Evolutionary conservation across 768 basidiomycete genomes (phyloP), one percentile per base, ranked within the genome.

Genomic region (Russula sp.): DNA sequence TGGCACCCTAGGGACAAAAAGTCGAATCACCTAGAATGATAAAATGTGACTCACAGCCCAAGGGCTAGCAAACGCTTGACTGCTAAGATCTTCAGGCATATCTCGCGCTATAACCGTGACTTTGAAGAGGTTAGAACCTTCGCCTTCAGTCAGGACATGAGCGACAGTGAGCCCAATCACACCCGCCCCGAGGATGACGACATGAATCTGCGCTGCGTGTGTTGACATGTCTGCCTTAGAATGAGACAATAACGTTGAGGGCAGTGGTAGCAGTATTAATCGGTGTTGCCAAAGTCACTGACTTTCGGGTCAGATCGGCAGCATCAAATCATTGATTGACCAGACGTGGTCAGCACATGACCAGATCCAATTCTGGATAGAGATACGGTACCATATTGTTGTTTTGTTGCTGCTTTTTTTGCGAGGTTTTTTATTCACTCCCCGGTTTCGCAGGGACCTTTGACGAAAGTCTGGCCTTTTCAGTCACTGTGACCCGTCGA

Each of bases 31-130:
- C 16, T 20, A 25, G 47, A 32, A 43, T n/a, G 16, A 45, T 1
- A 29, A 43, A 34, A 16, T 20, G 49, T 25, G 25, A 69, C 76
- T 56, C 59, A 79, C 79, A 60, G 81, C 79, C 70, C 80, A 81
- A n/a, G 81, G 81, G 57, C 77, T 80, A 9, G 79, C 73, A 71
- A 77, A 81, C 5, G 73, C 77, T 55, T 78, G 77, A 4, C 78
- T 80, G 48, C 72, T 71, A 22, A 73, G 59, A 61, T 75, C 75
- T 16, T 73, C 72, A 0, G 76, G 77, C 69, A 75, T 67, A 65
- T 77, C 77, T 39, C 75, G 66, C 13, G 77, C 76, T 32, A 77
- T 67, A 22, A 77, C 64, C 2, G 70, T 71, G 61, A 77, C 70
- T 45, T 70, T 70, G 64, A 68, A 72, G 39, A 29, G 42, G 7